Conservation (phyloP, 139 green algal genomes). For the Pedinophyceae sp. region DNA sequence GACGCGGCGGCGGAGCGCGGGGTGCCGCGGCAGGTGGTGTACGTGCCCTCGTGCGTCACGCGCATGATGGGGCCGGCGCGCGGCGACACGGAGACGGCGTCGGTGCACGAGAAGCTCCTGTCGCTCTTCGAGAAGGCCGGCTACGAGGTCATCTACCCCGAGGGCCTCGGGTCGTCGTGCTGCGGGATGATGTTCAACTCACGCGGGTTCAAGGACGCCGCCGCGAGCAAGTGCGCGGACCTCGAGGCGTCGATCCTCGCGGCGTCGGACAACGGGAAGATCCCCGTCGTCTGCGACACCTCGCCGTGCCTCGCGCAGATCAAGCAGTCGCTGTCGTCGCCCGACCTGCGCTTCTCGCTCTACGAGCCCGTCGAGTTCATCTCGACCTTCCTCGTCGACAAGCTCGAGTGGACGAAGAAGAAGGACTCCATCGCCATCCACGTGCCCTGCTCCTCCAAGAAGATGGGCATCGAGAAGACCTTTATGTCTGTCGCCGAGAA, state of each 20-base stretch:
- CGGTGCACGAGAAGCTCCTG: conserved; percentile 83
- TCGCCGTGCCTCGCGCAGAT: conserved; percentile 75
- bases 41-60: conserved; percentile 81
- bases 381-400: conserved; percentile 74
- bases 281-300: conserved; percentile 85
- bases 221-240: conserved; percentile 27
- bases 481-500: conserved; percentile 69
- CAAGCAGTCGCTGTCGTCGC: conserved; percentile 54
- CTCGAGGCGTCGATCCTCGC: conserved; percentile 68
- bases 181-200: conserved; percentile 95
- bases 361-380: conserved; percentile 96
- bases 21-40: conserved; percentile 65
- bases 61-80: conserved; percentile 81
- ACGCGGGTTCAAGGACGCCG: conserved; percentile 70
- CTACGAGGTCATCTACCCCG: conserved; percentile 65
- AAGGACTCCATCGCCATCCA: conserved; percentile 72
- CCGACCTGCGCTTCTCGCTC: conserved; percentile 60
- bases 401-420: conserved; percentile 77
- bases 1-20: background rate
- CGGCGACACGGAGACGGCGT: conserved; percentile 41
- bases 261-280: conserved; percentile 70
- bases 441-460: conserved; percentile 93
- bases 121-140: conserved; percentile 71
- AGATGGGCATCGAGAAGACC: conserved; percentile 83
- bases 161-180: conserved; percentile 47